Conservation (phyloP, 2,329 filamentous ascomycete species). For the Botrytis galanthina region DNA sequence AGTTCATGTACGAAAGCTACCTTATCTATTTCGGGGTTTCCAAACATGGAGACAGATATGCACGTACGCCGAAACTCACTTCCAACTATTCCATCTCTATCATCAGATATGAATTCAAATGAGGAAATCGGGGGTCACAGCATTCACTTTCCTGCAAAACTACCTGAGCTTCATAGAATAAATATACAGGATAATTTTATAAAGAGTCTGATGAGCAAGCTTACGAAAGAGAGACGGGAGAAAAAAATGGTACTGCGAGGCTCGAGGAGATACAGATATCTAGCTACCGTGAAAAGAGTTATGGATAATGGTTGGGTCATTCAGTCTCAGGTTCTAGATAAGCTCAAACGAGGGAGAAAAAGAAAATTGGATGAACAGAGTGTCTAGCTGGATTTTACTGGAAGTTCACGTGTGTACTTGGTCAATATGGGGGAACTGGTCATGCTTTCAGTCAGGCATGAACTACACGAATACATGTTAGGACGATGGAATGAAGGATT, state of each 20-base stretch:
- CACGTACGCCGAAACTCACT: too few relatives aligned
- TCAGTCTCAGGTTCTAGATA: background rate
- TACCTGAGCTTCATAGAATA: background rate
- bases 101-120: background rate
- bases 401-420: background rate
- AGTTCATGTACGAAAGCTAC: too few relatives aligned
- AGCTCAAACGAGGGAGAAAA: background rate
- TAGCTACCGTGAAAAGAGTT: background rate
- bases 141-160: background rate
- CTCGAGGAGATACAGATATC: background rate
- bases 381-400: background rate
- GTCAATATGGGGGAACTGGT: accelerated
- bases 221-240: background rate
- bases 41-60: background rate
- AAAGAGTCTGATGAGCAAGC: background rate
- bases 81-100: too few relatives aligned
- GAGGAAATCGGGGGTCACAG: too few relatives aligned
- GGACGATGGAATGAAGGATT: too few relatives aligned
- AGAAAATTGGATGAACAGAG: background rate
- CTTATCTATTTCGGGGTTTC: too few relatives aligned
- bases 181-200: background rate
- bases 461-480: too few relatives aligned
- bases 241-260: background rate
- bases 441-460: background rate
- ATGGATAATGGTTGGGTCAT: background rate